Evolutionary conservation across 1,284 basidiomycete species (phyloP).

Genomic region (Rhodotorula sp.): DNA sequence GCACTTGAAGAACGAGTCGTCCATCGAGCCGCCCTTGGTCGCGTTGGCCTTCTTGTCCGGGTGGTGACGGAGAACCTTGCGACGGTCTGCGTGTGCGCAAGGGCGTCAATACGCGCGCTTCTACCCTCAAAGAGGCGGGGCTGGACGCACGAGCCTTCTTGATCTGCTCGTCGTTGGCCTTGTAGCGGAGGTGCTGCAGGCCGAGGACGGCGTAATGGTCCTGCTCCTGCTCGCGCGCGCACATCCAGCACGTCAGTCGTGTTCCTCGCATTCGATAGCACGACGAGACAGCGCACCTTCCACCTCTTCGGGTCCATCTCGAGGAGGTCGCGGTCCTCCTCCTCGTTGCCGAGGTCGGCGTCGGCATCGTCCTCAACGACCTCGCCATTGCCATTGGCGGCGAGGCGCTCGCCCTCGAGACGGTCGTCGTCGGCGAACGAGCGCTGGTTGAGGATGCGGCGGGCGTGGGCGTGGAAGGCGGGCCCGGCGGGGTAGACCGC

Average conservation of each 20-base stretch:
- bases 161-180: conserved; percentile 87
- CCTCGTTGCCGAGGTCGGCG: conserved; percentile 88
- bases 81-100: conserved; percentile 67
- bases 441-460: conserved; percentile 69
- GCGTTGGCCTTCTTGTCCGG: conserved; percentile 93
- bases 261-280: too few species aligned
- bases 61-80: conserved; percentile 98
- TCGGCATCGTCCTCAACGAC: conserved; percentile 70
- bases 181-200: conserved; percentile 84
- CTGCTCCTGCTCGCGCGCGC: conserved; percentile 70
- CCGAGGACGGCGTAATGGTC: conserved; percentile 97
- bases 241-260: background rate
- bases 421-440: conserved; percentile 79
- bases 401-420: conserved; percentile 60
- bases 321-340: conserved; percentile 73
- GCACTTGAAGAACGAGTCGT: conserved; percentile 99
- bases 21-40: conserved; percentile 63
- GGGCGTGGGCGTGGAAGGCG: conserved; percentile 77
- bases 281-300: conserved; percentile 65
- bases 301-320: conserved; percentile 92
- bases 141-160: conserved; percentile 87
- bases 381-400: conserved; percentile 58
- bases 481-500: conserved; percentile 66
- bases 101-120: background rate
- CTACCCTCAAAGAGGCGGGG: conserved; percentile 36